These are phyloP conservation scores for Tricholoma sp. DNA, from an alignment of 768 basidiomycete species.

Conservation along the genomic window DNA sequence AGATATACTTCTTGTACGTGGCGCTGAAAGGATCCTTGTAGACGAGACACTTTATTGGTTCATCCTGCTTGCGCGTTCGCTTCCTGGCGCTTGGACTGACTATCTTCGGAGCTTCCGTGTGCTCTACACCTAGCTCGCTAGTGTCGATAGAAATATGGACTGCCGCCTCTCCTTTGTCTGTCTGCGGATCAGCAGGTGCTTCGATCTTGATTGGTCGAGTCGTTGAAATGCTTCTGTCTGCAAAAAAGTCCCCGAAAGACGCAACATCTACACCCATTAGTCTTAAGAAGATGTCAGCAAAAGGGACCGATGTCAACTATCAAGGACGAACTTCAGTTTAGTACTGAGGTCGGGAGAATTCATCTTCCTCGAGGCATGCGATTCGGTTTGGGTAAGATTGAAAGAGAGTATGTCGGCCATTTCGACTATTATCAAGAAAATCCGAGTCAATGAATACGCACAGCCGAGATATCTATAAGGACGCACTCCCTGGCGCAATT, in stretches of 20 bases:
- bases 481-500: conserved; percentile 58
- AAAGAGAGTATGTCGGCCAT: conserved; percentile 75
- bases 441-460: not conserved
- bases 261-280: conserved; percentile 44
- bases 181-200: not conserved
- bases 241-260: conserved; percentile 71
- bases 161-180: conserved; percentile 7
- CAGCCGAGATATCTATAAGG: not conserved
- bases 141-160: conserved; percentile 12
- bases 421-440: conserved; percentile 28
- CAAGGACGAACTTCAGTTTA: conserved; percentile 47
- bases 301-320: not conserved
- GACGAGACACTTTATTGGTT: conserved; percentile 51
- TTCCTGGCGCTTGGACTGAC: not conserved
- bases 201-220: not conserved
- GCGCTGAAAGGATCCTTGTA: conserved; percentile 71
- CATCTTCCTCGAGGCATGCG: conserved; percentile 29
- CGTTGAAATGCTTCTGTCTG: conserved; percentile 37
- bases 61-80: conserved; percentile 17
- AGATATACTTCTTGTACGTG: conserved; percentile 76
- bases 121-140: not conserved
- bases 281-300: not conserved
- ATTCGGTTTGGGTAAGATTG: conserved; percentile 56
- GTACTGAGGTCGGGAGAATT: conserved; percentile 66
- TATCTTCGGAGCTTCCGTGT: not conserved